These are phyloP conservation scores for Cytospora mali DNA, from an alignment of 2,329 filamentous ascomycete species.

Conservation along the genomic window DNA sequence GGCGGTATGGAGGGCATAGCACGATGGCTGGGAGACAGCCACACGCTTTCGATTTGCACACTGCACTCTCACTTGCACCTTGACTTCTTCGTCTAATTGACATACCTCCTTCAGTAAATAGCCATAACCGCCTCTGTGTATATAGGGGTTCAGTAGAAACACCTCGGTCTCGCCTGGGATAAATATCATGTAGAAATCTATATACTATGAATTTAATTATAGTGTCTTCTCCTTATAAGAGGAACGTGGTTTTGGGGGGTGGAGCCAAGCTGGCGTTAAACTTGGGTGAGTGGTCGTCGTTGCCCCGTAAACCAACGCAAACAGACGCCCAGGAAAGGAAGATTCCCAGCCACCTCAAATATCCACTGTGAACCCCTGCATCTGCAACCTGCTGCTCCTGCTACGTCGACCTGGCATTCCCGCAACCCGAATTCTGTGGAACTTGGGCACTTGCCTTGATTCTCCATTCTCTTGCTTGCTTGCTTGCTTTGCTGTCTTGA, in stretches of 20 bases:
- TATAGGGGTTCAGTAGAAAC: too few relatives aligned
- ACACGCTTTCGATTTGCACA: too few relatives aligned
- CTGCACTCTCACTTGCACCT: too few relatives aligned
- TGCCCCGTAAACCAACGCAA: neutral
- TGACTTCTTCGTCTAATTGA: too few relatives aligned
- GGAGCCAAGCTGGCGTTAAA: neutral
- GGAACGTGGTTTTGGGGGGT: constrained; percentile 1
- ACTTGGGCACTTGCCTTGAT: neutral
- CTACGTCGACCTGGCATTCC: neutral
- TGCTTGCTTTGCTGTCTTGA: neutral
- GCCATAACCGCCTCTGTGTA: too few relatives aligned
- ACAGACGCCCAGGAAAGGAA: neutral
- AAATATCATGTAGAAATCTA: neutral
- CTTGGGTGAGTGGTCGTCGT: neutral
- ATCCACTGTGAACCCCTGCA: constrained; percentile 1
- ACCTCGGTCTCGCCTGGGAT: neutral
- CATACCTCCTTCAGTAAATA: too few relatives aligned
- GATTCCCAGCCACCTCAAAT: constrained; percentile 1
- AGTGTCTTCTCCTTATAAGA: neutral
- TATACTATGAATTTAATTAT: neutral
- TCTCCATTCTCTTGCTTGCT: neutral
- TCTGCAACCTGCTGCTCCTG: neutral
- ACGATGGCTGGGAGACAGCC: too few relatives aligned
- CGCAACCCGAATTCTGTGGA: neutral
- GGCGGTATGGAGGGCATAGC: too few relatives aligned